phyloP scores from a whole-genome alignment of 108 stramenopile species.

The Cylindrotheca closterium region DNA sequence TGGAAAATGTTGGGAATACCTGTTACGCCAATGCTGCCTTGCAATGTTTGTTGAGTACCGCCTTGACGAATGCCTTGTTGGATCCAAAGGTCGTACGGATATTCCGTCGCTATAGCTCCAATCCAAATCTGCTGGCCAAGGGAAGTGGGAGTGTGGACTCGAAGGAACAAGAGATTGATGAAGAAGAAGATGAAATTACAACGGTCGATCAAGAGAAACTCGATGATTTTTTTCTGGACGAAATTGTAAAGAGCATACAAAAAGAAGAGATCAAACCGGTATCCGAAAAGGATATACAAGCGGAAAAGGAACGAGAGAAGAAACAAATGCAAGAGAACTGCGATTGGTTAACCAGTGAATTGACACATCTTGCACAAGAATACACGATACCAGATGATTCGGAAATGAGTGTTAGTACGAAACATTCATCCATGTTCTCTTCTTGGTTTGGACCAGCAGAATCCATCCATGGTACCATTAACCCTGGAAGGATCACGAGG shows the following conservation, averaged over 20 bases:
- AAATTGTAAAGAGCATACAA: conserved; percentile 28
- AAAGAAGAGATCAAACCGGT: neutral
- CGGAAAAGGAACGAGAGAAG: conserved; percentile 31
- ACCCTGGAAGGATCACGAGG: conserved; percentile 77
- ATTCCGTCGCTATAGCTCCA: conserved; percentile 77
- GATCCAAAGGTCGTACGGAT: conserved; percentile 64
- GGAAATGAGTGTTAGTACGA: neutral
- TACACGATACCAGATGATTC: conserved; percentile 30
- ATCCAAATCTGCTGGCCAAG: conserved; percentile 61
- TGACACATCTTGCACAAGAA: conserved; percentile 72
- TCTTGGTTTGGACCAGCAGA: conserved; percentile 15
- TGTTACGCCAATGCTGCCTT: conserved; percentile 85
- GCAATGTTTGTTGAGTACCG: conserved; percentile 77
- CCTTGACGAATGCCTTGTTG: conserved; percentile 68
- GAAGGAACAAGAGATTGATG: conserved; percentile 13
- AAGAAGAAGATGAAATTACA: neutral
- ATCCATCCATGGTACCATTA: conserved; percentile 40
- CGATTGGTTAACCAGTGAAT: conserved; percentile 71
- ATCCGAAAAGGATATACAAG: conserved; percentile 11
- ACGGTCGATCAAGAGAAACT: conserved; percentile 1
- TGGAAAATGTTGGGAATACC: conserved; percentile 82
- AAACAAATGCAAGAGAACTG: conserved; percentile 49
- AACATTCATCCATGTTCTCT: conserved; percentile 10
- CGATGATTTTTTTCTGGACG: too few species aligned
- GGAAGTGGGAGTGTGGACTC: conserved; percentile 75